Base-by-base conservation (phyloP, 768 basidiomycete genomes). In the Neoboletus brunneissimus region DNA sequence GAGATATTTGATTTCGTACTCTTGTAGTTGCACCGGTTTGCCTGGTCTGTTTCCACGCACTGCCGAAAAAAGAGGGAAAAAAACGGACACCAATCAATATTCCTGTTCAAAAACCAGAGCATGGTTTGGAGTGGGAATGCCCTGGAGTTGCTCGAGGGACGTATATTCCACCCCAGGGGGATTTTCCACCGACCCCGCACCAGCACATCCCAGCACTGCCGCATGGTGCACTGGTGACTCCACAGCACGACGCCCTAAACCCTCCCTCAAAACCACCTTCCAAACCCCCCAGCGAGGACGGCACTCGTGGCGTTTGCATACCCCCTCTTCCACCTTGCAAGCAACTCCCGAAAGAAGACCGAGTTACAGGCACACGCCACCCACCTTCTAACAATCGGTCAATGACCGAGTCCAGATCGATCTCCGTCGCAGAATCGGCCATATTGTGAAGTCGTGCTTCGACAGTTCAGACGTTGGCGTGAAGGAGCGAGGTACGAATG, bases 391-490 rank as follows among this genome's bases (percentile, higher is more conserved):
- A 81, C 61, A 98, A 82, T 59, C 94, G 84, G 86, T 98, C 96
- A 70, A 99, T 98, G 80, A 99, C 94, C 75, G 94, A 95, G 82
- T 99, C 96, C 60, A 98, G 85, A 84, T 99, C 96, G 77, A 99
- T 96, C 74, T 98, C 96, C 71, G 88, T 89, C 58, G 84, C 77
- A 64, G 86, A 78, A 68, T 92, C 89, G 69, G 89, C 85, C 89
- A 91, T 91, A 54, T 45, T 67, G 72, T 32, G 40, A 42, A 25
- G 61, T 46, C 56, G 62, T 56, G 57, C 35, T 49, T 59, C 44
- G 40, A 42, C 43, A 35, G 57, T 61, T 61, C 25, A 56, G 55
- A 49, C 25, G 55, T 46, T 48, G 71, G 62, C 38, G 64, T 48
- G 57, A 62, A 53, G 27, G 55, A 46, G 54, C 49, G 58, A 58